These are phyloP conservation scores for Solanum hybrid DNA, from an alignment of 305 asterid genomes.

Conservation along the genomic window DNA sequence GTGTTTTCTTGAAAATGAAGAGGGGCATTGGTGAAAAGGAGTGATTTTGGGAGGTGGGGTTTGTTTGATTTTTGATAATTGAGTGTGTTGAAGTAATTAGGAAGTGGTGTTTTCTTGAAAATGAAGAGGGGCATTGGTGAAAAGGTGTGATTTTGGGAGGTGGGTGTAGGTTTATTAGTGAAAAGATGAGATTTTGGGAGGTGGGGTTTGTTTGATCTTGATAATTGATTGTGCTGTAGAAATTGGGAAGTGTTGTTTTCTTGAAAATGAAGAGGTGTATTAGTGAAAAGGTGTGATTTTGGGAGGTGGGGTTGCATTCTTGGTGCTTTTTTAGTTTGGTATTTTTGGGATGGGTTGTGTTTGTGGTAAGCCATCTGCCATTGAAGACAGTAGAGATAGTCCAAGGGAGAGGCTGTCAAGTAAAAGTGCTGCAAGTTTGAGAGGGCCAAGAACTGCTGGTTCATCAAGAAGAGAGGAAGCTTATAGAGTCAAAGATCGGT, in stretches of 20 bases:
- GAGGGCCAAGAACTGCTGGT: constrained; percentile 36
- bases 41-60: constrained; percentile 35
- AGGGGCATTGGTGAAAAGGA: constrained; percentile 7
- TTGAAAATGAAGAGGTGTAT: constrained; percentile 13
- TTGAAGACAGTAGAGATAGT: constrained; percentile 68
- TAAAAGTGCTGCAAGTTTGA: constrained; percentile 36
- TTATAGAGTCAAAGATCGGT: constrained; percentile 45
- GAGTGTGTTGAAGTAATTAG: constrained; percentile 22
- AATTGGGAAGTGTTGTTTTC: constrained; percentile 31
- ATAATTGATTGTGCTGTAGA: constrained; percentile 14
- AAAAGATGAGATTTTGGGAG: constrained; percentile 26
- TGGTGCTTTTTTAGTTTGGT: constrained; percentile 5
- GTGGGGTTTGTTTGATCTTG: constrained; percentile 31
- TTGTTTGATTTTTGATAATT: constrained; percentile 16
- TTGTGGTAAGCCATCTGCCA: constrained; percentile 70
- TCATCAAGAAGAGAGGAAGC: constrained; percentile 55
- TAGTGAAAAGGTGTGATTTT: constrained; percentile 24
- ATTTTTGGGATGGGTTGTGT: constrained; percentile 60
- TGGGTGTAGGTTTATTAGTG: constrained; percentile 15
- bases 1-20: constrained; percentile 14
- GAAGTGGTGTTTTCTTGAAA: constrained; percentile 22
- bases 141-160: constrained; percentile 28
- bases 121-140: constrained; percentile 13
- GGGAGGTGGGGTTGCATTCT: constrained; percentile 29
- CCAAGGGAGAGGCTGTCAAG: constrained; percentile 57